phyloP scores from a whole-genome alignment of 352 stramenopile species.

The Phytophthora macrochlamydospora region DNA sequence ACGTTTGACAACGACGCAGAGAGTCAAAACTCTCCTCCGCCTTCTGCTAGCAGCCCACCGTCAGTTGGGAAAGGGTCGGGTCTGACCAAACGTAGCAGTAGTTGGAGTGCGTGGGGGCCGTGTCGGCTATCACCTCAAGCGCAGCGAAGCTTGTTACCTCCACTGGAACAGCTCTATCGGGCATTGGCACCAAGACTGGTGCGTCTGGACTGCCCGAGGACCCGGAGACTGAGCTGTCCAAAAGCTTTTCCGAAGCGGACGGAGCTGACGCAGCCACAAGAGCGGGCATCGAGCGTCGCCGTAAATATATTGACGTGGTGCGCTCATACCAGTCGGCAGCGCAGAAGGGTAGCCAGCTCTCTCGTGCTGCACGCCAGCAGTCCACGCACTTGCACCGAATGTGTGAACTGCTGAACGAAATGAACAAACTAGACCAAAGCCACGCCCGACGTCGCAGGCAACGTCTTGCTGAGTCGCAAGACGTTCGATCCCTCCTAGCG shows the following conservation, averaged over 20 bases:
- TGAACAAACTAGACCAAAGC: constrained; percentile 71
- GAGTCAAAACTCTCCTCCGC: constrained; percentile 20
- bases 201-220: constrained; percentile 30
- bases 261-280: constrained; percentile 26
- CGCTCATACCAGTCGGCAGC: constrained; percentile 61
- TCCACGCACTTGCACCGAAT: constrained; percentile 71
- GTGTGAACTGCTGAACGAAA: constrained; percentile 72
- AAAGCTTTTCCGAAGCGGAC: constrained; percentile 48
- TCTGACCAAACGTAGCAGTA: constrained; percentile 33
- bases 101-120: constrained; percentile 72
- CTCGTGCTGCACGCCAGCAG: constrained; percentile 63
- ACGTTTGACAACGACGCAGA: constrained; percentile 37
- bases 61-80: constrained; percentile 21
- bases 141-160: constrained; percentile 80
- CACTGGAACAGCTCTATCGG: constrained; percentile 59
- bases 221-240: constrained; percentile 52
- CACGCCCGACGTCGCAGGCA: constrained; percentile 47
- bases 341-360: constrained; percentile 70
- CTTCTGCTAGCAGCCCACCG: constrained; percentile 23
- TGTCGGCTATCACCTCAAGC: constrained; percentile 75
- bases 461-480: constrained; percentile 30
- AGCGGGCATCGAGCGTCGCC: constrained; percentile 47
- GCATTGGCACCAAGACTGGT: constrained; percentile 41
- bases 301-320: constrained; percentile 72
- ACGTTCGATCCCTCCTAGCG: constrained; percentile 14